Base-by-base conservation (phyloP, 2,329 filamentous ascomycete species). In the Cercospora citrullina region DNA sequence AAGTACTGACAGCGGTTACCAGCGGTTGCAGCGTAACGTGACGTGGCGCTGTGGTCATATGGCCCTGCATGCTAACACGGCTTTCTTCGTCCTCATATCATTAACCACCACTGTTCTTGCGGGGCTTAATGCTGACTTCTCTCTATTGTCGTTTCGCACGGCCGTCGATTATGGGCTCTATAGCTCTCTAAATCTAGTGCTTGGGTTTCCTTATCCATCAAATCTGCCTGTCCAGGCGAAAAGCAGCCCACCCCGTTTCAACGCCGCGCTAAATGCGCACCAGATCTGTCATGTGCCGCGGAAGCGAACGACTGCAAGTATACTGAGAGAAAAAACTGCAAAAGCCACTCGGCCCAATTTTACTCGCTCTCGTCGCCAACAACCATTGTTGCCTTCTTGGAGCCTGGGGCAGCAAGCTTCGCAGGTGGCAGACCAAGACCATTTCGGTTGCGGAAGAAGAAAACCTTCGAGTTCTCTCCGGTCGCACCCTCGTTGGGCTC, bases 381-480 rank as follows among this genome's bases (percentile, higher is more conserved):
- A 23, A 73, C 48, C 39, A 64, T 68, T 59, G 69, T 63, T 42
- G 65, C 64, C 68, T 72, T 72, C 55, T 67, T 68, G 16, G 59
- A 26, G 39, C 59, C 60, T 28, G 57, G 55, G 3, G 62, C 64
- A 21, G 66, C 55, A 30, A 78, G 57, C 74, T 77, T 78, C 57
- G 79, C 73, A 5, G 87, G 86, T 59, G 84, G 78, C 39, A 89
- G 82, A 73, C 95, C 95, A 26, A 96, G 83, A 21, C 92, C 91
- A 82, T 98, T 99, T 75, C 87, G 86, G 87, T 99, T 99, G 78
- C 94, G 89, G 90, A 91, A 99, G 87, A 99, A 97, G 65, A 96
- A 82, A 31, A 99, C 90, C 70, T 91, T 89, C 84, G 93, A 91
- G 79, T 89, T 90, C 75, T 94, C 90, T 36, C 93, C 94, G 78